These are phyloP conservation scores for Cordyceps javanica DNA, from an alignment of 2,329 filamentous ascomycete species.

Conservation along the genomic window DNA sequence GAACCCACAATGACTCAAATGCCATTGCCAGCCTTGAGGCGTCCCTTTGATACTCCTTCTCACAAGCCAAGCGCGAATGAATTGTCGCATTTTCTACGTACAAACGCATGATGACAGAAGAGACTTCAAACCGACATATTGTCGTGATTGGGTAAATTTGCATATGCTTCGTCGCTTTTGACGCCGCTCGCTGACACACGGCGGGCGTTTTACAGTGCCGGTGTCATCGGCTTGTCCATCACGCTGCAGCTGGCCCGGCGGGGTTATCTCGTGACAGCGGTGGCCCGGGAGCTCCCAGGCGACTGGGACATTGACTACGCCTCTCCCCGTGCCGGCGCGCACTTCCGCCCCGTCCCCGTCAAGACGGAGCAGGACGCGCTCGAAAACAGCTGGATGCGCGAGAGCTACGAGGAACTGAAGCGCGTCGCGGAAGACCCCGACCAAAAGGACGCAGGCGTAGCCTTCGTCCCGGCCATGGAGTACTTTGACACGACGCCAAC, in stretches of 20 bases:
- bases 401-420: constrained; percentile 1
- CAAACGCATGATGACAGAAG: neutral
- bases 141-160: constrained; percentile 1
- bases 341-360: constrained; percentile 4
- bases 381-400: neutral
- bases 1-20: too few species aligned
- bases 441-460: neutral
- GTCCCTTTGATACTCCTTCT: too few species aligned
- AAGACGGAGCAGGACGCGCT: neutral
- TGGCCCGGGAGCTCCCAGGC: constrained; percentile 1
- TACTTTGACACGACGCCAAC: neutral
- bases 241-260: constrained; percentile 2
- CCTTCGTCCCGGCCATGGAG: neutral
- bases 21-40: too few species aligned
- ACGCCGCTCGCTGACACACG: neutral
- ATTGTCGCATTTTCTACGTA: too few species aligned
- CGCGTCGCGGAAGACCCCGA: neutral
- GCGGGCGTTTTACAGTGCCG: neutral
- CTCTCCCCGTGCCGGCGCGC: constrained; percentile 4
- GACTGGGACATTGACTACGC: constrained; percentile 8
- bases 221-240: constrained; percentile 10
- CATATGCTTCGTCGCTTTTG: neutral
- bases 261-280: neutral
- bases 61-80: too few species aligned
- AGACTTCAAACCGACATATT: neutral